Conservation (phyloP, 768 basidiomycete genomes). For the Rubroboletus satanas region DNA sequence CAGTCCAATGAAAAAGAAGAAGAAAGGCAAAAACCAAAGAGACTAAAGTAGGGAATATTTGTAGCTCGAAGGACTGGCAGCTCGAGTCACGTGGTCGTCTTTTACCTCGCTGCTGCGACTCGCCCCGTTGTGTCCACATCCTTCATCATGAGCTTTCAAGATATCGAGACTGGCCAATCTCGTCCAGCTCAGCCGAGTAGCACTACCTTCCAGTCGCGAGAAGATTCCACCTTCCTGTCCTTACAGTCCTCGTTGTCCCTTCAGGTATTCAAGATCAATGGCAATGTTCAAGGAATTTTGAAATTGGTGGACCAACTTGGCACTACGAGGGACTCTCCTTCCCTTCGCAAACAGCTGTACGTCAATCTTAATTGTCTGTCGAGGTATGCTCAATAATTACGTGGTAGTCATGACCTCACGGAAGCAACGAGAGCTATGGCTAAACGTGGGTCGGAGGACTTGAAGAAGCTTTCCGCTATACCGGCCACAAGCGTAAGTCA, state of each 20-base stretch:
- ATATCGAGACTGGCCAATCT: slow-evolving; percentile 43
- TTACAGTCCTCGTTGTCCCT: slow-evolving; percentile 80
- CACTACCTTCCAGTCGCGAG: slow-evolving; percentile 38
- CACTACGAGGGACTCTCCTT: slow-evolving; percentile 72
- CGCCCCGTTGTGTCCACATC: not conserved
- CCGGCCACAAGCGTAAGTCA: slow-evolving; percentile 56
- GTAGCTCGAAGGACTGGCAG: not conserved
- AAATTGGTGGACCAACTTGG: slow-evolving; percentile 97
- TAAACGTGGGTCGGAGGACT: slow-evolving; percentile 87
- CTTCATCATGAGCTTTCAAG: slow-evolving; percentile 46
- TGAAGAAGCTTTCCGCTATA: slow-evolving; percentile 80
- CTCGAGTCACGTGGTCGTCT: slow-evolving; percentile 8
- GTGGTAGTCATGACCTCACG: slow-evolving; percentile 82
- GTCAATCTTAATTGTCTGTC: slow-evolving; percentile 29
- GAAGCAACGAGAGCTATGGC: slow-evolving; percentile 94
- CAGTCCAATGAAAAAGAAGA: too few species aligned
- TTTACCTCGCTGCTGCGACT: slow-evolving; percentile 3
- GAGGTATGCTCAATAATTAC: slow-evolving; percentile 2
- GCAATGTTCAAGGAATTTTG: slow-evolving; percentile 93
- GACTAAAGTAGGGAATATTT: too few species aligned
- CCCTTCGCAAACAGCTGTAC: slow-evolving; percentile 80
- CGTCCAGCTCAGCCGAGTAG: slow-evolving; percentile 28
- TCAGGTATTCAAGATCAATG: slow-evolving; percentile 98
- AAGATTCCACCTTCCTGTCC: slow-evolving; percentile 71
- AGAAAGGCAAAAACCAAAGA: too few species aligned